A percentile compares a stretch with the other conserved stretches of the same genome.
Conservation (phyloP, 805 yeast genomes). For the Suhomyces kilbournensis region DNA sequence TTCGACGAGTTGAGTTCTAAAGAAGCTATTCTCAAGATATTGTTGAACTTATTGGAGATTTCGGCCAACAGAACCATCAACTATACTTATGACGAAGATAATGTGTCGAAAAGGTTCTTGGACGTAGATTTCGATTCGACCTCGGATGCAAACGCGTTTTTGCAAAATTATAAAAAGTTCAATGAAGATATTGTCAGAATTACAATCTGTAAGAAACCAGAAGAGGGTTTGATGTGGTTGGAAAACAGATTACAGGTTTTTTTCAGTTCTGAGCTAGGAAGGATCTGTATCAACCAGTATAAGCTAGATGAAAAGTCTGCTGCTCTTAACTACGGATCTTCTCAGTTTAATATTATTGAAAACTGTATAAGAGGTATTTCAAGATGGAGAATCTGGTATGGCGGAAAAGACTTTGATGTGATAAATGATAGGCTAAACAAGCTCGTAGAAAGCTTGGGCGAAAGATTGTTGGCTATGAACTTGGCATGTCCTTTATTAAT, state of each 20-base stretch:
- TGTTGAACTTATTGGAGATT: slow-evolving; percentile 69
- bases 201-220: slow-evolving; percentile 80
- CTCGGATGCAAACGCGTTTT: slow-evolving; percentile 73
- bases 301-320: slow-evolving; percentile 57
- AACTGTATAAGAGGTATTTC: slow-evolving; percentile 88
- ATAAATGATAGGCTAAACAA: slow-evolving; percentile 51
- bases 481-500: slow-evolving; percentile 76
- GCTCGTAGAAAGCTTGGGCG: slow-evolving; percentile 67
- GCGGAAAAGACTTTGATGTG: slow-evolving; percentile 50
- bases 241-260: slow-evolving; percentile 68
- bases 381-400: slow-evolving; percentile 94
- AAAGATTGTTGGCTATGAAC: slow-evolving; percentile 69
- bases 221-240: slow-evolving; percentile 78
- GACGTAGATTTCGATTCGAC: slow-evolving; percentile 87
- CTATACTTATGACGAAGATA: slow-evolving; percentile 66
- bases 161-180: slow-evolving; percentile 75
- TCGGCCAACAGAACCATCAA: slow-evolving; percentile 77
- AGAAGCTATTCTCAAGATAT: slow-evolving; percentile 49
- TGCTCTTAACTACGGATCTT: slow-evolving; percentile 70
- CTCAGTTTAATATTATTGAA: slow-evolving; percentile 84
- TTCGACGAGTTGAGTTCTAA: slow-evolving; percentile 68
- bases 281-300: slow-evolving; percentile 53
- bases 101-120: slow-evolving; percentile 60
- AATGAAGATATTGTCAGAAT: slow-evolving; percentile 90
- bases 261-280: slow-evolving; percentile 69